Conservation (phyloP, 2,329 filamentous ascomycete species). For the Ceratocystis albifundus region DNA sequence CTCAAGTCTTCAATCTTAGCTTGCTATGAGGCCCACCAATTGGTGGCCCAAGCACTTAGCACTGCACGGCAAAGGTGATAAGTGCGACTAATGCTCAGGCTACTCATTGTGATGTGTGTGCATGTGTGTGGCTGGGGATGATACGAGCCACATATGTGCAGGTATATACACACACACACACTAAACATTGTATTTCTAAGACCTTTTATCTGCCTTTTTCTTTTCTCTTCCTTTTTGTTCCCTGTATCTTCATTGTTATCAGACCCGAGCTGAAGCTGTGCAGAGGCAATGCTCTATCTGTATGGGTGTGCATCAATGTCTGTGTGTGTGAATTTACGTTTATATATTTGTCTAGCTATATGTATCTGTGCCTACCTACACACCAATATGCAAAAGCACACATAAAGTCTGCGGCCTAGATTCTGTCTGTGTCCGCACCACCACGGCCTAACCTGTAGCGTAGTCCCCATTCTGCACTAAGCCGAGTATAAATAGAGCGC, state of each 20-base stretch:
- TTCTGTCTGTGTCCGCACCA: not conserved
- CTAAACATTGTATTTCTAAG: not conserved
- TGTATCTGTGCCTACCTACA: not conserved
- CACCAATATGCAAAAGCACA: not conserved
- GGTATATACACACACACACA: not conserved
- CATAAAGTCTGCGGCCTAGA: not conserved
- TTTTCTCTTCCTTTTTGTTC: too few species aligned
- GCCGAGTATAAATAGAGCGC: not conserved
- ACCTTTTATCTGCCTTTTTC: not conserved
- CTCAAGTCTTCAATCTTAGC: not conserved
- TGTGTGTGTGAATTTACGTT: not conserved
- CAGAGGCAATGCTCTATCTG: not conserved
- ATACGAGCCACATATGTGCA: not conserved
- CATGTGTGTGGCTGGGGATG: not conserved
- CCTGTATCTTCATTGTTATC: not conserved
- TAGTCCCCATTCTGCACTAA: too few species aligned
- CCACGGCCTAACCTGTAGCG: not conserved
- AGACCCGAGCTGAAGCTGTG: slow-evolving; percentile 9
- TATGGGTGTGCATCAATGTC: not conserved
- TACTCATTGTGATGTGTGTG: too few species aligned
- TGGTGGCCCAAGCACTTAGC: not conserved
- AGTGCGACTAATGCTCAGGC: too few species aligned
- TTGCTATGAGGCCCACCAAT: slow-evolving; percentile 4
- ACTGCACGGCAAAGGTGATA: not conserved
- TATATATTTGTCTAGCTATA: not conserved